Evolutionary conservation across 1,139 yeast genomes (phyloP).

Genomic region (Zygosaccharomyces pseudobailii): DNA sequence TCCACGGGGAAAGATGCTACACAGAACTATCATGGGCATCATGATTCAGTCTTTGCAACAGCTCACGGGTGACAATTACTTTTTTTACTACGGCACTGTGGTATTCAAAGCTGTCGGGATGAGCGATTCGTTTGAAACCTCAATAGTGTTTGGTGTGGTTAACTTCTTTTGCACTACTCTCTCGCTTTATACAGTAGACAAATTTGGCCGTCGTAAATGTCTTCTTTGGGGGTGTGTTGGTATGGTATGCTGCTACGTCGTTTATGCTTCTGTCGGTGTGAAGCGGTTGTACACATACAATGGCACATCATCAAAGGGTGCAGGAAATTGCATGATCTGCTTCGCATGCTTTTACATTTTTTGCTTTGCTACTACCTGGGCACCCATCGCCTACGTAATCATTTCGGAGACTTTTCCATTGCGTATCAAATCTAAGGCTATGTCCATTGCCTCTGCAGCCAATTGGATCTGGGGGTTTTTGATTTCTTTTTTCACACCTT

Average conservation of each 20-base stretch:
- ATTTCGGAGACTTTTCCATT: conserved; percentile 75
- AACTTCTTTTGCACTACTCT: conserved; percentile 69
- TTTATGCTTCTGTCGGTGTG: conserved; percentile 65
- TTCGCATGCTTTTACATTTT: conserved; percentile 73
- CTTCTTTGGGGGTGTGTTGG: conserved; percentile 57
- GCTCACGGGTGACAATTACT: conserved; percentile 70
- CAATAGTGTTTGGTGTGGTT: conserved; percentile 69
- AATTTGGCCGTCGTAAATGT: conserved; percentile 61
- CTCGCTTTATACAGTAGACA: conserved; percentile 60
- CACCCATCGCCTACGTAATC: conserved; percentile 70
- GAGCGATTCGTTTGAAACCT: conserved; percentile 65
- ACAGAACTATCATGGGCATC: conserved; percentile 59
- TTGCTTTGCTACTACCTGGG: conserved; percentile 82
- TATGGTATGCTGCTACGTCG: conserved; percentile 58
- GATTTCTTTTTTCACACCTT: conserved; percentile 72
- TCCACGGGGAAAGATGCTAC: conserved; percentile 51
- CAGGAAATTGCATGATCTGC: conserved; percentile 75
- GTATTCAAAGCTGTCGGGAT: conserved; percentile 71
- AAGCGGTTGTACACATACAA: conserved; percentile 47
- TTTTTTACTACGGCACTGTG: conserved; percentile 74
- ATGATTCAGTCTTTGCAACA: conserved; percentile 64
- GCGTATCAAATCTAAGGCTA: conserved; percentile 72
- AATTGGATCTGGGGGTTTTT: conserved; percentile 80
- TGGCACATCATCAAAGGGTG: conserved; percentile 38
- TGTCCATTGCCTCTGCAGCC: conserved; percentile 67